phyloP scores from a whole-genome alignment of 2,329 filamentous ascomycete species.

The Colletotrichum zoysiae region DNA sequence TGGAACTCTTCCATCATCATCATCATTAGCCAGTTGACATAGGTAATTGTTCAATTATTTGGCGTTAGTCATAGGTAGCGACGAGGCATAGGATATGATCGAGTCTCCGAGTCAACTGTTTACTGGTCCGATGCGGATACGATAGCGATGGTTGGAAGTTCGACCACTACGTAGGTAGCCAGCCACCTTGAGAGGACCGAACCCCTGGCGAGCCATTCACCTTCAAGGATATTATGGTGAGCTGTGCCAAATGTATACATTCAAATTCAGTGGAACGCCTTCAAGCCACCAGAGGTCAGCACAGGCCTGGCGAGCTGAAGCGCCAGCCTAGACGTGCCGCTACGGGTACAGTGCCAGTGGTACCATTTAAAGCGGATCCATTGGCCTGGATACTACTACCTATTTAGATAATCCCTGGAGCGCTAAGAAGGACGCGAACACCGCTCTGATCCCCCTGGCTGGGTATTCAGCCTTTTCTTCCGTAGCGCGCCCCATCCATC shows the following conservation, averaged over 20 bases:
- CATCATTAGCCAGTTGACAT: not conserved
- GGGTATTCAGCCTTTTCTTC: conserved; percentile 1
- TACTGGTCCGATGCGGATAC: not conserved
- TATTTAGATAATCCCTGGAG: not conserved
- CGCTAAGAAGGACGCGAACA: conserved; percentile 8
- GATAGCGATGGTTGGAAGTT: not conserved
- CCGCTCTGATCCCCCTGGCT: conserved; percentile 7
- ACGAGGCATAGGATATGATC: not conserved
- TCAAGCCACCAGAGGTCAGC: conserved; percentile 27
- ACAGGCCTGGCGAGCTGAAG: not conserved
- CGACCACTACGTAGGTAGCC: no score
- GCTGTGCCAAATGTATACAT: not conserved
- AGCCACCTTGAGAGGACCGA: not conserved
- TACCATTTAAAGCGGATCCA: not conserved
- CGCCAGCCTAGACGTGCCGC: conserved; percentile 3
- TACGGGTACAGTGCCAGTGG: not conserved
- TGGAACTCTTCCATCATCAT: not conserved
- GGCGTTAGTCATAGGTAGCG: no score
- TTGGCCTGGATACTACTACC: conserved; percentile 17
- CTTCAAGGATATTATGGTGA: not conserved
- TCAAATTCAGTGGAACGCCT: conserved; percentile 38
- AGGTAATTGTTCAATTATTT: not conserved
- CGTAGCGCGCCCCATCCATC: conserved; percentile 6
- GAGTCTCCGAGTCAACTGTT: not conserved
- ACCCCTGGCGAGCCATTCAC: conserved; percentile 12